These are phyloP conservation scores for Fraxinus anomala DNA, from an alignment of 257 asterid genomes.

Conservation along the genomic window DNA sequence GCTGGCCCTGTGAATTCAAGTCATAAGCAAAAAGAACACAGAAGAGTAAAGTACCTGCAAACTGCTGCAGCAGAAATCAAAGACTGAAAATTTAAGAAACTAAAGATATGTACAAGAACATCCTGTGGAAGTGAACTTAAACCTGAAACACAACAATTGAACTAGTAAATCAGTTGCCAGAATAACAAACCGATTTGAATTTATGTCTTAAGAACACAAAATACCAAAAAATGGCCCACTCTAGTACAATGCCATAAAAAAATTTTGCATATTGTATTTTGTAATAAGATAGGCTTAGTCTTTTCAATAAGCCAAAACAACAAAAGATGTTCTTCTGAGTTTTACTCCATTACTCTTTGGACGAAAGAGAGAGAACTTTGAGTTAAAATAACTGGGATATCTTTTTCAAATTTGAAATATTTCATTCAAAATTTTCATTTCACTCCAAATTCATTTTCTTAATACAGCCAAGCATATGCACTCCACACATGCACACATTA, in stretches of 20 bases:
- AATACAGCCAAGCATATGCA: neutral
- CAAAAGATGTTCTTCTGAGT: constrained; percentile 4
- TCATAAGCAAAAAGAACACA: neutral
- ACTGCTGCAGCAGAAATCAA: constrained; percentile 69
- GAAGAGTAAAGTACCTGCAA: constrained; percentile 54
- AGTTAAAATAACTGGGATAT: neutral
- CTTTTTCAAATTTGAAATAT: neutral
- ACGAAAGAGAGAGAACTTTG: neutral
- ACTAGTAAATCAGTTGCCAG: constrained; percentile 13
- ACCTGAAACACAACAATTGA: constrained; percentile 40
- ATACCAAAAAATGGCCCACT: neutral
- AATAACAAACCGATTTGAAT: neutral
- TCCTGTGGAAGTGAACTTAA: constrained; percentile 58
- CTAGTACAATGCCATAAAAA: constrained; percentile 6
- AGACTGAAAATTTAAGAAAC: constrained; percentile 70
- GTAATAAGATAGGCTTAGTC: neutral
- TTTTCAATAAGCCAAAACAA: neutral
- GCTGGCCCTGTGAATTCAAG: neutral
- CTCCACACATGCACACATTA: neutral
- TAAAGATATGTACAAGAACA: constrained; percentile 61
- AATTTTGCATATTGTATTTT: neutral
- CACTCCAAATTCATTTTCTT: neutral
- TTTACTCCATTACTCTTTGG: constrained; percentile 3
- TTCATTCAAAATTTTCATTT: neutral
- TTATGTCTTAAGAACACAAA: neutral